Percentiles rank a stretch among this genome's conserved stretches.
Conservation (phyloP, 257 asterid genomes). For the Paraleonurus japonicus region DNA sequence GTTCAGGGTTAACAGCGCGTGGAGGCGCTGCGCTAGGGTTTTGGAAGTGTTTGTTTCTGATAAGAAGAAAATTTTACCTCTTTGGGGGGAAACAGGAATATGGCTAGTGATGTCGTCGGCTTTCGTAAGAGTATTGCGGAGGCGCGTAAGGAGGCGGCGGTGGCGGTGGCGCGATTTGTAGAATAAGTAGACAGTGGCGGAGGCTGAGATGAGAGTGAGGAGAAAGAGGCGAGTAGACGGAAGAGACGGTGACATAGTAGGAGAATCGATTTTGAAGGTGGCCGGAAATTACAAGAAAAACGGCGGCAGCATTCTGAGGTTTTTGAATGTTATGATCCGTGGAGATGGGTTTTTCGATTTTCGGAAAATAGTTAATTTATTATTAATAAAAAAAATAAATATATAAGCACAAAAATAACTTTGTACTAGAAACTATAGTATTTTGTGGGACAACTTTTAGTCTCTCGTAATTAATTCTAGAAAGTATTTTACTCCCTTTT, state of each 20-base stretch:
- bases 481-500: no score
- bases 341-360: conserved; percentile 17
- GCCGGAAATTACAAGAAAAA: conserved; percentile 5
- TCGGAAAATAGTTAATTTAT: background rate
- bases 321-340: conserved; percentile 6
- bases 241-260: conserved; percentile 50
- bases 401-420: no score
- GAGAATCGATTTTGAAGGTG: conserved; percentile 15
- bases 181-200: conserved; percentile 69
- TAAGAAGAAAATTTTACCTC: conserved; percentile 75
- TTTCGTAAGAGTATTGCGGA: conserved; percentile 27
- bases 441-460: no score
- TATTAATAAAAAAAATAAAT: no score
- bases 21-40: conserved; percentile 85
- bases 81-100: conserved; percentile 23
- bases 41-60: conserved; percentile 82
- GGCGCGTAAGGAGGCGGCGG: conserved; percentile 49
- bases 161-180: conserved; percentile 80
- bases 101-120: conserved; percentile 18
- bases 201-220: conserved; percentile 76
- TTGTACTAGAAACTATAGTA: no score
- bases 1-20: conserved; percentile 41
- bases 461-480: no score
- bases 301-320: conserved; percentile 22
- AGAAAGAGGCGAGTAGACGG: conserved; percentile 61